phyloP scores from a whole-genome alignment of 1,139 yeast species.

The Meyerozyma carpophila region DNA sequence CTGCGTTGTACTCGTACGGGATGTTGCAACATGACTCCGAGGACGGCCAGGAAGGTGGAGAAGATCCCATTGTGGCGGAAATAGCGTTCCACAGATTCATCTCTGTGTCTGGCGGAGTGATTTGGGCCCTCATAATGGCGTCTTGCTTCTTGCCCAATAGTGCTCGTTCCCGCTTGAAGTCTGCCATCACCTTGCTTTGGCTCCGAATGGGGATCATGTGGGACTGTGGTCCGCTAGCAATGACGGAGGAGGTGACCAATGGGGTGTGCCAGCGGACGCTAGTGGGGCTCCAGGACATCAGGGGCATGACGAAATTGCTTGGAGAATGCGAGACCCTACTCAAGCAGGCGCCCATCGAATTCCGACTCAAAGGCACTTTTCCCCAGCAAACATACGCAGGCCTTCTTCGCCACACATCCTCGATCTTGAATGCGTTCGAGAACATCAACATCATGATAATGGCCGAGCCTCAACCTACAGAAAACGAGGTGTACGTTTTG shows the following conservation, averaged over 20 bases:
- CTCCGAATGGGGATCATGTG: constrained; percentile 76
- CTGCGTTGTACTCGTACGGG: constrained; percentile 72
- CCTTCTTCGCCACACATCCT: constrained; percentile 53
- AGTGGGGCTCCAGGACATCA: constrained; percentile 49
- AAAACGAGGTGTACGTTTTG: constrained; percentile 53
- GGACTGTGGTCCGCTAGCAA: constrained; percentile 56
- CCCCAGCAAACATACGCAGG: constrained; percentile 49
- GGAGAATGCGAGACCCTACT: constrained; percentile 56
- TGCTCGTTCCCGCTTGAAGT: constrained; percentile 63
- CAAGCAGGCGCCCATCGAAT: constrained; percentile 71
- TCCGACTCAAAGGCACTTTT: constrained; percentile 70
- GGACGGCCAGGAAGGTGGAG: constrained; percentile 68
- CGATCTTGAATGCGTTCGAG: constrained; percentile 69
- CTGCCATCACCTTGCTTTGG: constrained; percentile 68
- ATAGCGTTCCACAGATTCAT: constrained; percentile 76
- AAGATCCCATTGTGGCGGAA: constrained; percentile 62
- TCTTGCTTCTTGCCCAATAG: constrained; percentile 66
- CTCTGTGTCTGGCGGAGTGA: constrained; percentile 66
- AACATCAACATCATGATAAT: constrained; percentile 65
- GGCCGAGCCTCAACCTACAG: constrained; percentile 51
- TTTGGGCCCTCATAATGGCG: constrained; percentile 72
- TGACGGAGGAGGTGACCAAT: constrained; percentile 14
- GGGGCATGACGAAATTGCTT: constrained; percentile 52
- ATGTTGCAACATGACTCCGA: constrained; percentile 56
- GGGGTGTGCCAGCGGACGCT: constrained; percentile 13